Evolutionary conservation across 768 basidiomycete genomes (phyloP).

Genomic region (Podaxis mareebaensis): DNA sequence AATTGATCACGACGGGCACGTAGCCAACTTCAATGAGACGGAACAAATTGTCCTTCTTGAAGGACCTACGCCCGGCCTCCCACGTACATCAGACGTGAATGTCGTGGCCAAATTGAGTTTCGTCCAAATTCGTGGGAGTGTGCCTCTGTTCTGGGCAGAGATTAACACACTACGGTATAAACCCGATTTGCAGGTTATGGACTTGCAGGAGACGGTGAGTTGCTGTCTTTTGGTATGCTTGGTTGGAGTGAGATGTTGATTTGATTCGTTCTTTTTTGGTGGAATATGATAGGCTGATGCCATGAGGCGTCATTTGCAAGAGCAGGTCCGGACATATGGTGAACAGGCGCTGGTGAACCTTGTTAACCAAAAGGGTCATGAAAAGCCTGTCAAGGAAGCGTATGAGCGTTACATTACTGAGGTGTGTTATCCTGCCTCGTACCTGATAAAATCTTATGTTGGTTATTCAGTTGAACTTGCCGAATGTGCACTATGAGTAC

Average conservation of each 20-base stretch:
- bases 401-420: constrained; percentile 79
- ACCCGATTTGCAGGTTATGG: constrained; percentile 97
- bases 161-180: constrained; percentile 94
- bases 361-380: constrained; percentile 91
- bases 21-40: constrained; percentile 98
- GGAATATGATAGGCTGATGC: constrained; percentile 55
- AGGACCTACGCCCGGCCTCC: constrained; percentile 32
- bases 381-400: constrained; percentile 93
- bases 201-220: constrained; percentile 79
- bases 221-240: neutral
- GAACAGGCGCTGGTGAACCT: constrained; percentile 83
- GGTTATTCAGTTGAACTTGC: constrained; percentile 53
- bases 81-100: constrained; percentile 5
- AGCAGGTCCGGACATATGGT: constrained; percentile 75
- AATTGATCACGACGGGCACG: constrained; percentile 84
- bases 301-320: constrained; percentile 71
- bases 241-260: neutral
- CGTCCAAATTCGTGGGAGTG: constrained; percentile 92
- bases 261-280: constrained; percentile 3
- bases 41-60: constrained; percentile 91
- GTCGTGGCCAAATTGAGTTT: constrained; percentile 65
- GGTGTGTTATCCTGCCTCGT: constrained; percentile 34
- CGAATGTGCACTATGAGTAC: constrained; percentile 83
- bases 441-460: neutral
- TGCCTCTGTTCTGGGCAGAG: constrained; percentile 96